Evolutionary conservation across 2,329 filamentous ascomycete genomes (phyloP).

Genomic region (Didymella pinodella): DNA sequence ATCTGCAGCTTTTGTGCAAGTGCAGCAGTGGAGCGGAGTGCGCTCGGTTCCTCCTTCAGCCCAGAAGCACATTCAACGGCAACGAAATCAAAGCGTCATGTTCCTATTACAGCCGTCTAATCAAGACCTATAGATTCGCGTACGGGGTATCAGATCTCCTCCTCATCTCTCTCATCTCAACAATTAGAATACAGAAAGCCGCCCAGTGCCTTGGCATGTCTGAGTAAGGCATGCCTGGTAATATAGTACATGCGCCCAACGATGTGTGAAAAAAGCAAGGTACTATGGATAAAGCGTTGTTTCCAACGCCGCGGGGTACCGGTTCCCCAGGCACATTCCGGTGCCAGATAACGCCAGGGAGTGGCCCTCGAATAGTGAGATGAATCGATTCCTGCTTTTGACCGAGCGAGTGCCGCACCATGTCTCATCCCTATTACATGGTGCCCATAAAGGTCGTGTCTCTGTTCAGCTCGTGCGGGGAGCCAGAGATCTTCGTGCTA

Average conservation of each 20-base stretch:
- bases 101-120: conserved; percentile 9
- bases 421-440: conserved; percentile 36
- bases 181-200: conserved; percentile 13
- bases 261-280: conserved; percentile 3
- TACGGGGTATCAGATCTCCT: conserved; percentile 44
- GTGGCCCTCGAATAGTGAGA: background rate
- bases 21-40: background rate
- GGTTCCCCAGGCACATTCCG: conserved; percentile 17
- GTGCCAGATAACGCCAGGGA: conserved; percentile 12
- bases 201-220: conserved; percentile 12
- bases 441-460: conserved; percentile 24
- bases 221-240: background rate
- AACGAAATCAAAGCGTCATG: background rate
- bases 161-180: conserved; percentile 8
- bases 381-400: background rate
- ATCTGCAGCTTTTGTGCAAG: background rate
- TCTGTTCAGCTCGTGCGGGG: conserved; percentile 15
- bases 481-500: conserved; percentile 3
- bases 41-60: background rate
- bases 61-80: background rate
- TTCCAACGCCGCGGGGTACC: conserved; percentile 16
- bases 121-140: conserved; percentile 5
- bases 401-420: background rate
- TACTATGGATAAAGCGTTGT: conserved; percentile 9
- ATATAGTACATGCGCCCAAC: conserved; percentile 14